A percentile compares a stretch with the other conserved stretches of the same genome.
These are phyloP conservation scores for Gossypioides kirkii DNA, from an alignment of 345 rosid species.

Conservation along the genomic window DNA sequence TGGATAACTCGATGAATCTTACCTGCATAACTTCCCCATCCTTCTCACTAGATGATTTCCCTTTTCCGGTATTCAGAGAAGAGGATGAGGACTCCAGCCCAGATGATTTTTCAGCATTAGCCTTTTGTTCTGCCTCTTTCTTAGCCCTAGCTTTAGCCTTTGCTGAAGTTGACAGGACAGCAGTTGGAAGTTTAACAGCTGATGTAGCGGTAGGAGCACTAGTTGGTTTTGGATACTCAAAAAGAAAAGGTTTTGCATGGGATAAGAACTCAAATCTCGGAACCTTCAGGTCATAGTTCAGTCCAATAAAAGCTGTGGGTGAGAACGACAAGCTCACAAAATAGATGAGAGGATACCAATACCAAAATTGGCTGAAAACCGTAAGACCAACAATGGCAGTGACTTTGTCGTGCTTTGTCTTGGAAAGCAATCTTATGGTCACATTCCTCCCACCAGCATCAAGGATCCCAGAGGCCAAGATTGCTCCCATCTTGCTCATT, in stretches of 20 bases:
- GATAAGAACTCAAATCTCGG: background rate
- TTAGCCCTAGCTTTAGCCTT: slow-evolving; percentile 73
- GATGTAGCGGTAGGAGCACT: slow-evolving; percentile 73
- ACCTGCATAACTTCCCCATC: slow-evolving; percentile 14
- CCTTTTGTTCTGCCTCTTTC: slow-evolving; percentile 96
- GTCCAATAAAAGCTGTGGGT: slow-evolving; percentile 95
- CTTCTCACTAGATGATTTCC: background rate
- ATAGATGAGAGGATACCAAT: slow-evolving; percentile 97
- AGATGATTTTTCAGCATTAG: slow-evolving; percentile 38
- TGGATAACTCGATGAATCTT: background rate
- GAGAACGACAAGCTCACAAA: slow-evolving; percentile 90
- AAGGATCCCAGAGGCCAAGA: slow-evolving; percentile 92
- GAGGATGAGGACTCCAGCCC: slow-evolving; percentile 38
- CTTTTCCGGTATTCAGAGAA: background rate
- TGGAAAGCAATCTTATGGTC: slow-evolving; percentile 84
- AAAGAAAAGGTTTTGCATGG: background rate
- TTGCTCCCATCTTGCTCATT: slow-evolving; percentile 99
- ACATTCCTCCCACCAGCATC: slow-evolving; percentile 99
- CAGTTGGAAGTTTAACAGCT: slow-evolving; percentile 22
- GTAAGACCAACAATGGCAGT: slow-evolving; percentile 97
- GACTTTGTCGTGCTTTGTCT: slow-evolving; percentile 91
- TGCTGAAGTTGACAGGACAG: slow-evolving; percentile 90
- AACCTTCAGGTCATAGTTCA: slow-evolving; percentile 20
- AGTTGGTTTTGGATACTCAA: slow-evolving; percentile 50
- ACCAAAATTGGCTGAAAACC: slow-evolving; percentile 66